A percentile compares a stretch with the other conserved stretches of the same genome.
phyloP scores from a whole-genome alignment of 2,329 filamentous ascomycete genomes.

The Trichophyton schoenleinii region DNA sequence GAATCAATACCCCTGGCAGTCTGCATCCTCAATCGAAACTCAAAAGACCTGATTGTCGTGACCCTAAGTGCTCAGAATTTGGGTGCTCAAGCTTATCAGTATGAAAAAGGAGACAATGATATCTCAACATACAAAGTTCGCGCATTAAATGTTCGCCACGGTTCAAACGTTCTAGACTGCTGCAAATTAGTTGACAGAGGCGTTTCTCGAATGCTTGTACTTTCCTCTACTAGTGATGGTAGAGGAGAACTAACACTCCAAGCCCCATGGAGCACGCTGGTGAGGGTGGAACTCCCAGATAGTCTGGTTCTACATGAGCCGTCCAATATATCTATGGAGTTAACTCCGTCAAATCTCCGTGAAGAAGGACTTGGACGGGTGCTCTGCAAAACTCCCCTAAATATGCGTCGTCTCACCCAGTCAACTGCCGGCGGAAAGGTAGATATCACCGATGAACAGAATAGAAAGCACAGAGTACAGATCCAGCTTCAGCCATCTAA shows the following conservation, averaged over 20 bases:
- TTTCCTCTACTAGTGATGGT: slow-evolving; percentile 53
- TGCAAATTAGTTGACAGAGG: slow-evolving; percentile 57
- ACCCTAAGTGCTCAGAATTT: slow-evolving; percentile 10
- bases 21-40: slow-evolving; percentile 56
- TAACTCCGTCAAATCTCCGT: slow-evolving; percentile 39
- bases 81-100: slow-evolving; percentile 11
- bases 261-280: slow-evolving; percentile 60
- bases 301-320: slow-evolving; percentile 48
- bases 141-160: slow-evolving; percentile 40
- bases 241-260: slow-evolving; percentile 57
- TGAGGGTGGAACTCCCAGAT: slow-evolving; percentile 51
- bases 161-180: slow-evolving; percentile 58
- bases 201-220: slow-evolving; percentile 55
- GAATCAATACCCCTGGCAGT: slow-evolving; percentile 32
- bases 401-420: slow-evolving; percentile 44
- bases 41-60: slow-evolving; percentile 48
- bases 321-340: slow-evolving; percentile 46
- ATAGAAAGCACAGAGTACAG: slow-evolving; percentile 51
- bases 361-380: slow-evolving; percentile 40
- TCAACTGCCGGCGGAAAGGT: slow-evolving; percentile 48
- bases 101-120: slow-evolving; percentile 13
- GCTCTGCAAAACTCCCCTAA: slow-evolving; percentile 31
- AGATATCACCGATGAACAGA: slow-evolving; percentile 52
- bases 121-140: slow-evolving; percentile 6
- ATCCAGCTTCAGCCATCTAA: slow-evolving; percentile 55